A percentile compares a stretch with the other conserved stretches of the same genome.
Conservation (phyloP, 2,329 filamentous ascomycete species). For the Alternaria arborescens region DNA sequence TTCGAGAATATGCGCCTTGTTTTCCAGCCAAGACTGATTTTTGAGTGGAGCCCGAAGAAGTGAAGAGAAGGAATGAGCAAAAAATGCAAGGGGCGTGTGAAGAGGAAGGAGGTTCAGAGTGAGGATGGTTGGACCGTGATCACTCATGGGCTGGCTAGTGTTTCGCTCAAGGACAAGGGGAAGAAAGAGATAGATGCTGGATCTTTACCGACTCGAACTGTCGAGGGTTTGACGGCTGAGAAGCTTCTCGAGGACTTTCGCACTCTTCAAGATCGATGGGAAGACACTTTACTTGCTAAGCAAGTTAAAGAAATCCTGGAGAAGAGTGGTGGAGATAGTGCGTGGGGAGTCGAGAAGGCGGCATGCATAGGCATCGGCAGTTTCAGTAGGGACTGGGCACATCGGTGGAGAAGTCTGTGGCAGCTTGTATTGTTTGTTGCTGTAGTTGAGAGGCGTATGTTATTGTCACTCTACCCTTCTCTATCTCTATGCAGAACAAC, state of each 20-base stretch:
- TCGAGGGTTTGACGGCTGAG: slow-evolving; percentile 36
- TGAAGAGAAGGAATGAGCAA: background rate
- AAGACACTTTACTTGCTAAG: slow-evolving; percentile 30
- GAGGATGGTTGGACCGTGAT: slow-evolving; percentile 51
- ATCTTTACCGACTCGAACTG: slow-evolving; percentile 23
- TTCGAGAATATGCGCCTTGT: background rate
- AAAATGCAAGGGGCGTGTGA: slow-evolving; percentile 33
- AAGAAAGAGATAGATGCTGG: slow-evolving; percentile 6
- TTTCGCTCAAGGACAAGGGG: slow-evolving; percentile 10
- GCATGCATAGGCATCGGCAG: slow-evolving; percentile 51
- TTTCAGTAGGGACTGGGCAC: slow-evolving; percentile 47
- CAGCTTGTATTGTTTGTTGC: slow-evolving; percentile 49
- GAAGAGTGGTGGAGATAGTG: slow-evolving; percentile 16
- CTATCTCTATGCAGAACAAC: background rate
- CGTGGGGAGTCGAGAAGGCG: slow-evolving; percentile 27
- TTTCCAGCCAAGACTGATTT: background rate
- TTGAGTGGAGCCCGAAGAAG: background rate
- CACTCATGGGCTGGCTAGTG: slow-evolving; percentile 35
- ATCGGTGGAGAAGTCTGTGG: slow-evolving; percentile 47
- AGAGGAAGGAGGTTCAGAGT: slow-evolving; percentile 39
- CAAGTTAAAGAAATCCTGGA: slow-evolving; percentile 25
- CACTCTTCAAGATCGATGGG: slow-evolving; percentile 36
- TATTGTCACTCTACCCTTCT: background rate
- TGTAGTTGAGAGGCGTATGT: slow-evolving; percentile 27
- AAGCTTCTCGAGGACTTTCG: slow-evolving; percentile 35